These are phyloP conservation scores for Zarea fungicola DNA, from an alignment of 2,329 filamentous ascomycete species.

Conservation along the genomic window DNA sequence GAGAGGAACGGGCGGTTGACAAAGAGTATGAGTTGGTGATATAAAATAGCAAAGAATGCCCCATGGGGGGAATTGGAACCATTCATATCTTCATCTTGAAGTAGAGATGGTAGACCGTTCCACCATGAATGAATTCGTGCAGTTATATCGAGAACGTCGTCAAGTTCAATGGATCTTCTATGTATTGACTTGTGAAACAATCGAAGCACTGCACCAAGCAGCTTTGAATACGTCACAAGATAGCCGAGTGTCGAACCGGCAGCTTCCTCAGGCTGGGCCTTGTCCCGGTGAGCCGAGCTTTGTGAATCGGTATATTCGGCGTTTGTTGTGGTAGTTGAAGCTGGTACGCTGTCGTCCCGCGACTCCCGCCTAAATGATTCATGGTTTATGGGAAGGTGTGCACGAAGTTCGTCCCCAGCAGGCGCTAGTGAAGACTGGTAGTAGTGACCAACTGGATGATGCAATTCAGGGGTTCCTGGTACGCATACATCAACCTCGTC, in stretches of 20 bases:
- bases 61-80: constrained; percentile 4
- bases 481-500: constrained; percentile 33
- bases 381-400: constrained; percentile 14
- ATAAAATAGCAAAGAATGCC: constrained; percentile 25
- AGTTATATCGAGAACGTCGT: constrained; percentile 18
- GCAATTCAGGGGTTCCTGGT: constrained; percentile 23
- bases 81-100: constrained; percentile 15
- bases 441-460: constrained; percentile 14
- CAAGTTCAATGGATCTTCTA: constrained; percentile 17
- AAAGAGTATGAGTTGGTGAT: constrained; percentile 28
- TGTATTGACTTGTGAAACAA: constrained; percentile 24
- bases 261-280: constrained; percentile 10
- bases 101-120: constrained; percentile 19
- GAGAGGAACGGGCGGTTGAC: constrained; percentile 31
- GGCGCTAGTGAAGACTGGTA: background rate
- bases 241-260: constrained; percentile 16
- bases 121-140: constrained; percentile 22
- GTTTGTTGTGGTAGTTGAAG: background rate
- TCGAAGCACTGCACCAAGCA: constrained; percentile 18
- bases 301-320: background rate
- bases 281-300: constrained; percentile 13
- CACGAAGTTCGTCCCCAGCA: constrained; percentile 10
- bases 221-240: constrained; percentile 18
- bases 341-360: background rate
- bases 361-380: background rate